These are phyloP conservation scores for Fusarium hainanense DNA, from an alignment of 2,329 filamentous ascomycete species.

Conservation along the genomic window DNA sequence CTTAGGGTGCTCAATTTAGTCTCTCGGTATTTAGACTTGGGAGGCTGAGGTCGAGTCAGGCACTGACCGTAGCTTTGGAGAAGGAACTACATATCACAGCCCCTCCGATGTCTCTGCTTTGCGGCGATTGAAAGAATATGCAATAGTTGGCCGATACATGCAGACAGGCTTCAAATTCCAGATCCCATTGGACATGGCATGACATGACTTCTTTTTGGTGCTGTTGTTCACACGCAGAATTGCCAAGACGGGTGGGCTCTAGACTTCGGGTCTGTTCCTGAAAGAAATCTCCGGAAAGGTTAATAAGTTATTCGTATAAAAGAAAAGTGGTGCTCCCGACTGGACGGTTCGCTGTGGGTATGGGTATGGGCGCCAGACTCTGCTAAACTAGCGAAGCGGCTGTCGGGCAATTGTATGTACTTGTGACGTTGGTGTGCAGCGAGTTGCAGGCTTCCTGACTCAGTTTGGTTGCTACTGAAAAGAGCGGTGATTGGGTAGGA, in stretches of 20 bases:
- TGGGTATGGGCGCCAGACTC: conserved; percentile 33
- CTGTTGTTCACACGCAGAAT: neutral
- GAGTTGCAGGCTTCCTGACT: conserved; percentile 18
- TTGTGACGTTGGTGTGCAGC: conserved; percentile 26
- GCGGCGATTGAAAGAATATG: neutral
- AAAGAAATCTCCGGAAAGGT: conserved; percentile 36
- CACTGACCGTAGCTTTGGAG: conserved; percentile 7
- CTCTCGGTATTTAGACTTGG: conserved; percentile 17
- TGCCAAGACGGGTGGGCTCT: conserved; percentile 22
- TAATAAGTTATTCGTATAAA: conserved; percentile 32
- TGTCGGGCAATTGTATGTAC: conserved; percentile 26
- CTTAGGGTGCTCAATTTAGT: conserved; percentile 9
- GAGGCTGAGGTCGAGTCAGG: conserved; percentile 36
- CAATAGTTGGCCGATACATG: conserved; percentile 8
- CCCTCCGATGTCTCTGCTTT: conserved; percentile 10
- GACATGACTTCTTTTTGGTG: neutral
- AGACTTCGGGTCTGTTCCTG: conserved; percentile 31
- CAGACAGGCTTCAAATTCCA: neutral
- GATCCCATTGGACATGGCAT: neutral
- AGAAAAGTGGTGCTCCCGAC: conserved; percentile 34
- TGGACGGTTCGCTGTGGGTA: conserved; percentile 42
- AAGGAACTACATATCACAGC: neutral
- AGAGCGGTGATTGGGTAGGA: conserved; percentile 21
- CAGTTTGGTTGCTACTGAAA: neutral
- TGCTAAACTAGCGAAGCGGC: conserved; percentile 29